Evolutionary conservation across 306 rosid species (phyloP).

Genomic region (Prosopis cineraria): DNA sequence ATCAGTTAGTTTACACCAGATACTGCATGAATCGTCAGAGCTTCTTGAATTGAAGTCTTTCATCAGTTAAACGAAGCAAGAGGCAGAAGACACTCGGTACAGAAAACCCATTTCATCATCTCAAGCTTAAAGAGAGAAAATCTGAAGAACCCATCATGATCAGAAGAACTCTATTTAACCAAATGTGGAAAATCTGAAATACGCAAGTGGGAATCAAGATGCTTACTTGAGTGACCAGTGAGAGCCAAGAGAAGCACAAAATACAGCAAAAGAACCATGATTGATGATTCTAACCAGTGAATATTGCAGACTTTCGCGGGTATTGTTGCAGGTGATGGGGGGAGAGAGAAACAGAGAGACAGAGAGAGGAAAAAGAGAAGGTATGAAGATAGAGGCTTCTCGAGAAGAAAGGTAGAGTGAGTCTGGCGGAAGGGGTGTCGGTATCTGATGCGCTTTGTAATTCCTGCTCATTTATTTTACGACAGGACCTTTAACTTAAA

Average conservation of each 20-base stretch:
- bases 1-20: constrained; percentile 26
- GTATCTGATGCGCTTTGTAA: constrained; percentile 23
- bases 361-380: no score
- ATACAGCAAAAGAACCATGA: constrained; percentile 61
- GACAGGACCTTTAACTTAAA: neutral
- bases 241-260: constrained; percentile 58
- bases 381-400: constrained; percentile 17
- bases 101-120: constrained; percentile 10
- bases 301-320: constrained; percentile 13
- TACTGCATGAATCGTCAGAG: neutral
- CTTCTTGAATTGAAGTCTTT: neutral
- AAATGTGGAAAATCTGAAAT: neutral
- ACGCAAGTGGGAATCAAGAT: neutral
- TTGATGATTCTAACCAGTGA: constrained; percentile 20
- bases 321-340: neutral
- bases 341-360: neutral
- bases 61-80: neutral
- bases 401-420: constrained; percentile 1
- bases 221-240: constrained; percentile 75
- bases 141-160: constrained; percentile 14
- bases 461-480: neutral
- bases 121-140: neutral
- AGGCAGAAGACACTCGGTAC: neutral
- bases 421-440: neutral
- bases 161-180: neutral